A percentile compares a stretch with the other conserved stretches of the same genome.
Evolutionary conservation across 1,284 basidiomycete species (phyloP).

Genomic region (Tilletia setariae): DNA sequence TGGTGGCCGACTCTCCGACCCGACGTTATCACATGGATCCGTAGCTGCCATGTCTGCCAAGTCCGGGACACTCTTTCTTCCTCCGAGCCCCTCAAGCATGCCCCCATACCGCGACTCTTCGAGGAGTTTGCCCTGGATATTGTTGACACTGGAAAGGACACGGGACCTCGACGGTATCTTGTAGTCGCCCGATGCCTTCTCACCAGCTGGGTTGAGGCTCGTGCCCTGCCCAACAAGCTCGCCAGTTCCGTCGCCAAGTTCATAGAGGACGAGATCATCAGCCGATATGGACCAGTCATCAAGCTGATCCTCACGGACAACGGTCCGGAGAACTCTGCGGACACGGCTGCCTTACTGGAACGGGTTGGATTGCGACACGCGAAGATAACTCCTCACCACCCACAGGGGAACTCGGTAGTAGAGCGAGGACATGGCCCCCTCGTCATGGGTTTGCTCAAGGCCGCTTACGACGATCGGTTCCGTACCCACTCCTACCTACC

Average conservation of each 20-base stretch:
- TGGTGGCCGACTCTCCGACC: not conserved
- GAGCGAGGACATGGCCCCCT: not conserved
- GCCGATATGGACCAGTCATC: not conserved
- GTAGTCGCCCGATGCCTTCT: not conserved
- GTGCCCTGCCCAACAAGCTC: not conserved
- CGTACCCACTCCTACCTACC: not conserved
- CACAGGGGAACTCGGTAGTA: not conserved
- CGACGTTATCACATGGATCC: not conserved
- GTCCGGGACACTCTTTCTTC: not conserved
- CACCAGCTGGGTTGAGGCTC: not conserved
- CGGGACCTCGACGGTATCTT: not conserved
- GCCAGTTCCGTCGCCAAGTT: constrained; percentile 2
- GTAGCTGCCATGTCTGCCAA: not conserved
- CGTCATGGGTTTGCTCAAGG: constrained; percentile 1
- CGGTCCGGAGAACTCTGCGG: not conserved
- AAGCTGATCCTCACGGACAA: not conserved
- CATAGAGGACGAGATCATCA: constrained; percentile 1
- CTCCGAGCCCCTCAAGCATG: not conserved
- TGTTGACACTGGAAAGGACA: not conserved
- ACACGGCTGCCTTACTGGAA: not conserved
- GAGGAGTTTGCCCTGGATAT: not conserved
- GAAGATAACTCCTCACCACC: not conserved
- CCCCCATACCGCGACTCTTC: not conserved
- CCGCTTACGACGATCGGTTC: not conserved
- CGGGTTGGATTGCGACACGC: not conserved